Base-by-base conservation (phyloP, 305 asterid species). In the Solanum aculeatissimum region DNA sequence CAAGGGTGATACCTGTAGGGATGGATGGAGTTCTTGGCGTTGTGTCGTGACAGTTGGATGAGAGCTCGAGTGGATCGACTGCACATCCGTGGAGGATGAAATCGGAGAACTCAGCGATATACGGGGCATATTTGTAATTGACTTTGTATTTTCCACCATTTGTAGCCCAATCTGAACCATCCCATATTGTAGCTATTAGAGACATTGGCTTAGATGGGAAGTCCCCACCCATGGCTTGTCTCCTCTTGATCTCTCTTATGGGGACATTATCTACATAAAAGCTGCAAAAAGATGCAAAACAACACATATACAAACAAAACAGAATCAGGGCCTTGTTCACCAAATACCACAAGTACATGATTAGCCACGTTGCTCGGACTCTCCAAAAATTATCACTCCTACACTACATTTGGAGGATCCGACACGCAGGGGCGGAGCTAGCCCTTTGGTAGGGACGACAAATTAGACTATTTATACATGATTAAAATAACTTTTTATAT, bases 191-290 rank as follows among this genome's bases (percentile, higher is more conserved):
- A 14, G 97, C 97, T 83, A 94, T 94, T 23, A 95, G 32, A 16
- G 97, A 92, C 98, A 95, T 93, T 40, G 98, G 96, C 87, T 95
- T 95, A 1, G 97, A 91, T 74, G 98, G 98, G 86, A 93, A 95
- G 90, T 94, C 95, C 85, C 95, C 96, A 88, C 97, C 95, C 97
- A 94, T 94, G 63, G 91, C 80, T 68, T 89, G 87, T 81, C 93
- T 91, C 84, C 93, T 91, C 66, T 86, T 89, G 88, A 95, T 80
- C 93, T 92, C 95, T 89, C 98, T 87, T 7, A 95, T 93, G 70
- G 98, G 98, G 27, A 95, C 92, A 86, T 90, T 88, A 84, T 95
- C 98, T 1, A 94, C 90, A 84, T 92, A 93, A 89, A 95, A 95
- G 86, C 98, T 95, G 96, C 92, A 91, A 86, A 21, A 84, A 83